Evolutionary conservation across 1,139 yeast genomes (phyloP).

Genomic region (Geotrichum restrictum): DNA sequence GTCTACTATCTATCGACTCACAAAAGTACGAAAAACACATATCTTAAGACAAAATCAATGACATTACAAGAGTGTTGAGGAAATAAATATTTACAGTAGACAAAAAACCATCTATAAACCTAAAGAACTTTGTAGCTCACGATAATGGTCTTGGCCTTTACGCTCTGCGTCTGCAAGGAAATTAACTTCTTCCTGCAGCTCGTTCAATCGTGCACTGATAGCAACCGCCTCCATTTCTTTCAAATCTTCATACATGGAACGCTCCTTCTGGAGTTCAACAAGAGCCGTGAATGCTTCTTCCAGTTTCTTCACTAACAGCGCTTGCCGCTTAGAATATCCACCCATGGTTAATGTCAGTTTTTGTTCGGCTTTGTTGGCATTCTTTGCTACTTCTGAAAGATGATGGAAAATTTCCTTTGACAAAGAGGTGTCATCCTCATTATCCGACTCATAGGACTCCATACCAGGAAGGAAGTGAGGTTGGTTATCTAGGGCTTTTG

Average conservation of each 20-base stretch:
- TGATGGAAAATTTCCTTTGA: conserved; percentile 24
- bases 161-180: conserved; percentile 42
- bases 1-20: too few species aligned
- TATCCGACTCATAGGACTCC: conserved; percentile 14
- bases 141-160: conserved; percentile 37
- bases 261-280: conserved; percentile 32
- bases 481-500: conserved; percentile 20
- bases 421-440: conserved; percentile 14
- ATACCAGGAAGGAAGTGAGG: conserved; percentile 20
- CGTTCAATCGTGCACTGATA: conserved; percentile 35
- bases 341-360: conserved; percentile 36
- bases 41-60: too few species aligned
- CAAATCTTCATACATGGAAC: conserved; percentile 32
- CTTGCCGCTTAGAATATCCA: conserved; percentile 41
- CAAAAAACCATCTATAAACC: neutral
- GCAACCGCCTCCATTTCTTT: conserved; percentile 38
- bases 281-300: conserved; percentile 33
- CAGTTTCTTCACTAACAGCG: conserved; percentile 34
- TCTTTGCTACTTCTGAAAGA: conserved; percentile 32
- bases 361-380: conserved; percentile 40
- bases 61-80: too few species aligned
- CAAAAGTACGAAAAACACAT: too few species aligned
- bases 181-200: conserved; percentile 44
- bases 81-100: neutral
- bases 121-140: conserved; percentile 25